Evolutionary conservation across 768 basidiomycete genomes (phyloP).

Genomic region (Kwoniella dejecticola): DNA sequence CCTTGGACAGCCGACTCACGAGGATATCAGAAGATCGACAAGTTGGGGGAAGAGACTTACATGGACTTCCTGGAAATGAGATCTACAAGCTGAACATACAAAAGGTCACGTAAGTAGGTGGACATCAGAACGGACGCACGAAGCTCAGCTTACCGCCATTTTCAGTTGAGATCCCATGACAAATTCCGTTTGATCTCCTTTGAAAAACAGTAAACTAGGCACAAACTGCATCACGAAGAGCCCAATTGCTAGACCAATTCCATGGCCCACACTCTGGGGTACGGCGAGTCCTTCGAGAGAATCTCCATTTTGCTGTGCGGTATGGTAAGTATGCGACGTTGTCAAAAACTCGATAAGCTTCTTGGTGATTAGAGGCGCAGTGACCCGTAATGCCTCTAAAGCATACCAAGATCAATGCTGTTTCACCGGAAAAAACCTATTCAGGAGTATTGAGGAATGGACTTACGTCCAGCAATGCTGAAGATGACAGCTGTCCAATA

Average conservation of each 20-base stretch:
- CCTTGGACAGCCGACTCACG: no score
- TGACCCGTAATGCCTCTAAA: slow-evolving; percentile 21
- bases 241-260: slow-evolving; percentile 41
- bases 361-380: slow-evolving; percentile 30
- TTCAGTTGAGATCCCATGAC: slow-evolving; percentile 10
- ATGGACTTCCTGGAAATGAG: slow-evolving; percentile 59
- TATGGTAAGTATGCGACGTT: slow-evolving; percentile 47
- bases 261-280: slow-evolving; percentile 65
- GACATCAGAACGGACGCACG: neutral
- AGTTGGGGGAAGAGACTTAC: no score
- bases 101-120: neutral
- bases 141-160: slow-evolving; percentile 3
- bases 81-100: slow-evolving; percentile 51
- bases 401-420: no score
- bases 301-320: slow-evolving; percentile 48
- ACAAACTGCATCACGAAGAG: slow-evolving; percentile 3
- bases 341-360: slow-evolving; percentile 26
- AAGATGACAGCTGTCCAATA: slow-evolving; percentile 28
- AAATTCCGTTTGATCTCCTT: slow-evolving; percentile 1
- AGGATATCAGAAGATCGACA: no score
- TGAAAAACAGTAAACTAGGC: neutral
- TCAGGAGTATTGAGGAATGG: no score
- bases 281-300: slow-evolving; percentile 11
- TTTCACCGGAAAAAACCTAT: no score
- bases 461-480: slow-evolving; percentile 4